These are phyloP conservation scores for Pythium volutum DNA, from an alignment of 352 stramenopile species.

Conservation along the genomic window DNA sequence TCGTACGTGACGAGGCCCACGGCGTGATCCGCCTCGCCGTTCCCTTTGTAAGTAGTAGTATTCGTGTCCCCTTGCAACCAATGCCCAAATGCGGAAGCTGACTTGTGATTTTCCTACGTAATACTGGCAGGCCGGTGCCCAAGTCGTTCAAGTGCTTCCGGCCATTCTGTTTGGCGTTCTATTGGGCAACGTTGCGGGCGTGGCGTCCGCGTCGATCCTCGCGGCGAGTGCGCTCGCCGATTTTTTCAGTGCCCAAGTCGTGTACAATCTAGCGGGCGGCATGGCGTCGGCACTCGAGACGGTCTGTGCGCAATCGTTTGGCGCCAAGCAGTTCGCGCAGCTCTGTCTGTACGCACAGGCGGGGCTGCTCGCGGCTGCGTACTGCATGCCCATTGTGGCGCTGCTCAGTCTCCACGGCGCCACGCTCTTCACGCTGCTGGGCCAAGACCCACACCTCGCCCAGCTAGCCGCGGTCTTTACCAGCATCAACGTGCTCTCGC, in stretches of 20 bases:
- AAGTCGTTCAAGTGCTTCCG: neutral
- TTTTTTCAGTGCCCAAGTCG: constrained; percentile 24
- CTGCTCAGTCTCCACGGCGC: constrained; percentile 23
- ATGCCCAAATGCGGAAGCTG: neutral
- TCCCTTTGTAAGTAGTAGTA: neutral
- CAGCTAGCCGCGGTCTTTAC: constrained; percentile 26
- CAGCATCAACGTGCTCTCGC: constrained; percentile 9
- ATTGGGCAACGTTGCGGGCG: constrained; percentile 14
- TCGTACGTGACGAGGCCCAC: neutral
- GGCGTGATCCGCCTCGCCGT: neutral
- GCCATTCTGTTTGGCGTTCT: neutral
- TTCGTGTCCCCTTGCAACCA: neutral
- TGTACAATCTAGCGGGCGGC: constrained; percentile 25
- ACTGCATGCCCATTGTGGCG: constrained; percentile 18
- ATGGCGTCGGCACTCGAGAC: constrained; percentile 34
- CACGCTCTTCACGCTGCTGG: constrained; percentile 27
- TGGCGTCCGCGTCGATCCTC: constrained; percentile 3
- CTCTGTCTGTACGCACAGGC: constrained; percentile 46
- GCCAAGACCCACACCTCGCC: constrained; percentile 34
- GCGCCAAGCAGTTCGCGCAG: constrained; percentile 32
- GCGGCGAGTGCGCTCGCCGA: constrained; percentile 16
- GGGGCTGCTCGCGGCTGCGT: constrained; percentile 27
- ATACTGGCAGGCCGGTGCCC: neutral
- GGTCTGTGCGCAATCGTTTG: constrained; percentile 43
- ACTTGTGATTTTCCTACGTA: neutral